These are phyloP conservation scores for Hypocreales sp. DNA, from an alignment of 2,329 filamentous ascomycete species.

Conservation along the genomic window DNA sequence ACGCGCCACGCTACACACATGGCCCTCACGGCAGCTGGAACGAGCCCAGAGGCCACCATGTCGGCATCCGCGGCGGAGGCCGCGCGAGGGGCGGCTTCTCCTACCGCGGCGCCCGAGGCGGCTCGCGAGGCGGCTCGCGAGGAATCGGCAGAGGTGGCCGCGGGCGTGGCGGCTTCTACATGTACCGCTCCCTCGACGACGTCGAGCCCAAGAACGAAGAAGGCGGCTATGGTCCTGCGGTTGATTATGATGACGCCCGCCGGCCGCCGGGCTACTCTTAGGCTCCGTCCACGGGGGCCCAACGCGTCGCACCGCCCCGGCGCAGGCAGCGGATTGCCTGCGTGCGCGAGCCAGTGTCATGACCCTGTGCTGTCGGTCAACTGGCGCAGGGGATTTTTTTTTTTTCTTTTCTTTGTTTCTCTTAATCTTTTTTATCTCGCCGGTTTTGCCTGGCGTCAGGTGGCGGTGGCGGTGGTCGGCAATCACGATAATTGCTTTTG, in stretches of 20 bases:
- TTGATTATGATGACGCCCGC: slow-evolving; percentile 31
- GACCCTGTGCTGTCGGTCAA: too few species aligned
- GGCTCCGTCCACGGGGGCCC: slow-evolving; percentile 7
- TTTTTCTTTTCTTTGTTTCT: too few species aligned
- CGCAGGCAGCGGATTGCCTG: too few species aligned
- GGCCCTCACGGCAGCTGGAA: slow-evolving; percentile 21
- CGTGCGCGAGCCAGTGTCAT: too few species aligned
- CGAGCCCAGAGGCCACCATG: slow-evolving; percentile 25
- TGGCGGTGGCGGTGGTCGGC: too few species aligned
- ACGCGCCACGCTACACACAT: slow-evolving; percentile 15
- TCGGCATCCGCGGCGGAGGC: slow-evolving; percentile 19
- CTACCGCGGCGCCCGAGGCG: slow-evolving; percentile 20
- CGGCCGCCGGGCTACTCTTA: slow-evolving; percentile 10
- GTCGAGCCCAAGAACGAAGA: slow-evolving; percentile 33
- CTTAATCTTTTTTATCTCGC: too few species aligned
- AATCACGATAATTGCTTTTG: too few species aligned
- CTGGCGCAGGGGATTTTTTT: too few species aligned
- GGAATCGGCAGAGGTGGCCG: slow-evolving; percentile 23
- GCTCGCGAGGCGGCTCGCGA: slow-evolving; percentile 23
- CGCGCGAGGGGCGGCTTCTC: slow-evolving; percentile 19
- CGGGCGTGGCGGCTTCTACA: slow-evolving; percentile 31
- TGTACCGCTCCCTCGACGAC: slow-evolving; percentile 56
- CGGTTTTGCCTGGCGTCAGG: too few species aligned
- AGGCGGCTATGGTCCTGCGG: slow-evolving; percentile 22
- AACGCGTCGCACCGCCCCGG: too few species aligned